Evolutionary conservation across 805 yeast species (phyloP), one percentile per base, ranked within the genome.

Genomic region (Candida ipomoeae): DNA sequence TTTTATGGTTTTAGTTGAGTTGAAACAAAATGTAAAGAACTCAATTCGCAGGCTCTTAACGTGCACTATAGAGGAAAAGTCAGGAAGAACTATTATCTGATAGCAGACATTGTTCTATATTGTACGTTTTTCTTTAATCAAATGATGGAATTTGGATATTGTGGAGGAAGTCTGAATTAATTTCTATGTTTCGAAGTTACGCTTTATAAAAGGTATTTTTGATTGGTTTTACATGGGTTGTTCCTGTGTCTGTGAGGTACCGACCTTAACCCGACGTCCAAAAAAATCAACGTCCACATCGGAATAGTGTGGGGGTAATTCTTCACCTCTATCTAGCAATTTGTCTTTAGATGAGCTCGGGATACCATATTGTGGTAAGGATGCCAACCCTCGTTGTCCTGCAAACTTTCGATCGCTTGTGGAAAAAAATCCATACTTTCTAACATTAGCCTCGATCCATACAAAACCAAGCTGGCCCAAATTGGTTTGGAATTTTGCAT

Each of bases 291-390:
- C 72, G 54, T 83, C 87, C 5, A 80, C 82, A 17, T 71, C 78
- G 1, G 88, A 87, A 60, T 85, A 85, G 15, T 73, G 69, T 2
- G 92, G 92, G 15, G 91, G 91, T 39, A 85, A 64, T 40, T 78
- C 84, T 54, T 84, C 91, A 3, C 91, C 91, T 61, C 79, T 82
- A 57, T 83, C 91, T 49, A 86, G 67, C 3, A 86, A 68, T 21
- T 78, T 72, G 57, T 85, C 89, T 26, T 49, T 52, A n/a, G 47
- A 51, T 6, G 48, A 50, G 11, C 35, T 36, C 4, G 58, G 40
- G n/a, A 56, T 44, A n/a, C 73, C 61, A 46, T 73, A 73, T 45
- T 69, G 66, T 1, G 78, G 78, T 36, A 73, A 62, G 1, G 74
- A 52, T 2, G 73, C 70, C 48, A 69, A 56, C 1, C 75, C 77